phyloP scores from a whole-genome alignment of 768 basidiomycete genomes.

The Naganishia antarctica region DNA sequence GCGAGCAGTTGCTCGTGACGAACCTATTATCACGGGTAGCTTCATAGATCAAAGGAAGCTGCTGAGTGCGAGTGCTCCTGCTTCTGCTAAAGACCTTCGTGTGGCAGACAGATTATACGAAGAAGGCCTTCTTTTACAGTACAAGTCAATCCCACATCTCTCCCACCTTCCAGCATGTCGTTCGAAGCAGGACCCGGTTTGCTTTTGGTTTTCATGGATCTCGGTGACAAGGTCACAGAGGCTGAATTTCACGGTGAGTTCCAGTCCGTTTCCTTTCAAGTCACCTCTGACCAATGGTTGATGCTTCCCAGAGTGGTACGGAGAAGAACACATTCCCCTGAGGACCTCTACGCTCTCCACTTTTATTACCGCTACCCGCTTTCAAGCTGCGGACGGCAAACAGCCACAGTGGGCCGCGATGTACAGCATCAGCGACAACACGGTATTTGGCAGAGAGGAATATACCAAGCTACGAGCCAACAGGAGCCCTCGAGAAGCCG shows the following conservation, averaged over 20 bases:
- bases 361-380: slow-evolving; percentile 25
- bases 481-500: slow-evolving; percentile 23
- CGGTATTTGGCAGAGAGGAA: slow-evolving; percentile 23
- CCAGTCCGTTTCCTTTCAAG: background rate
- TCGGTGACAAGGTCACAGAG: slow-evolving; percentile 28
- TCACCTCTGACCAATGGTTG: background rate
- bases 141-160: too few species aligned
- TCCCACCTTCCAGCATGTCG: background rate
- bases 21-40: too few species aligned
- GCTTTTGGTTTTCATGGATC: slow-evolving; percentile 27
- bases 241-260: slow-evolving; percentile 26
- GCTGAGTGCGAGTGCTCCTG: too few species aligned
- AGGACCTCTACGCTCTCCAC: slow-evolving; percentile 24
- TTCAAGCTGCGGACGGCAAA: slow-evolving; percentile 12
- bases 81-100: too few species aligned
- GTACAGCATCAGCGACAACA: slow-evolving; percentile 28
- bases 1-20: too few species aligned
- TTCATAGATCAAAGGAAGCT: too few species aligned
- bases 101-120: too few species aligned
- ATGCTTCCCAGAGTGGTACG: slow-evolving; percentile 28
- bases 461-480: slow-evolving; percentile 30
- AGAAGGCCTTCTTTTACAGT: too few species aligned
- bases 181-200: slow-evolving; percentile 28
- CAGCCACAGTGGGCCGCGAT: slow-evolving; percentile 27
- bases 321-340: slow-evolving; percentile 29